These are phyloP conservation scores for Botryotinia calthae DNA, from an alignment of 2,329 filamentous ascomycete species.

Conservation along the genomic window DNA sequence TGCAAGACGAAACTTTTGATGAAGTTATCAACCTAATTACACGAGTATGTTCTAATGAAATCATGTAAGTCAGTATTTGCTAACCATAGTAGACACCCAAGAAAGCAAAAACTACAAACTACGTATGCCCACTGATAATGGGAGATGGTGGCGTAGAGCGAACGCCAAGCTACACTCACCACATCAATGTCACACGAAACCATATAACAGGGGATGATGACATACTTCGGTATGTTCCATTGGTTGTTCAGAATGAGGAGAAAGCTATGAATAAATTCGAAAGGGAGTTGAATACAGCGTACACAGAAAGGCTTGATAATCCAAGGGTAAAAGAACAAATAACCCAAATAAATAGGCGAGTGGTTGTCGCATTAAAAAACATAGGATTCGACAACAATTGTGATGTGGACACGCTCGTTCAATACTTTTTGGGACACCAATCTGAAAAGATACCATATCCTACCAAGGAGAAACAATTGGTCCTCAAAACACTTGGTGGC, in stretches of 20 bases:
- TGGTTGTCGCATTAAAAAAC: slow-evolving; percentile 28
- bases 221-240: slow-evolving; percentile 33
- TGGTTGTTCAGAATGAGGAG: slow-evolving; percentile 22
- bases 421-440: slow-evolving; percentile 26
- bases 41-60: slow-evolving; percentile 21
- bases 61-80: neutral
- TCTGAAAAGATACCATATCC: slow-evolving; percentile 17
- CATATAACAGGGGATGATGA: slow-evolving; percentile 33
- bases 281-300: slow-evolving; percentile 30
- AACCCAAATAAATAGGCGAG: slow-evolving; percentile 23
- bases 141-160: slow-evolving; percentile 22
- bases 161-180: slow-evolving; percentile 31
- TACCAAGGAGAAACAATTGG: slow-evolving; percentile 19
- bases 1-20: slow-evolving; percentile 16
- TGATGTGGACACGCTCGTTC: slow-evolving; percentile 24
- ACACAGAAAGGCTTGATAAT: slow-evolving; percentile 18
- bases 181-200: slow-evolving; percentile 32
- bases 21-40: slow-evolving; percentile 17
- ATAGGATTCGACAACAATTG: slow-evolving; percentile 22
- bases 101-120: slow-evolving; percentile 23
- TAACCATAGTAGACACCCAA: slow-evolving; percentile 24
- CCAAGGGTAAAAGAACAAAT: slow-evolving; percentile 26
- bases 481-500: slow-evolving; percentile 22
- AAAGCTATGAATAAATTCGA: slow-evolving; percentile 24
- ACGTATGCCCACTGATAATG: slow-evolving; percentile 21